Base-by-base conservation (phyloP, 2,329 filamentous ascomycete genomes). In the Aspergillus persii region DNA sequence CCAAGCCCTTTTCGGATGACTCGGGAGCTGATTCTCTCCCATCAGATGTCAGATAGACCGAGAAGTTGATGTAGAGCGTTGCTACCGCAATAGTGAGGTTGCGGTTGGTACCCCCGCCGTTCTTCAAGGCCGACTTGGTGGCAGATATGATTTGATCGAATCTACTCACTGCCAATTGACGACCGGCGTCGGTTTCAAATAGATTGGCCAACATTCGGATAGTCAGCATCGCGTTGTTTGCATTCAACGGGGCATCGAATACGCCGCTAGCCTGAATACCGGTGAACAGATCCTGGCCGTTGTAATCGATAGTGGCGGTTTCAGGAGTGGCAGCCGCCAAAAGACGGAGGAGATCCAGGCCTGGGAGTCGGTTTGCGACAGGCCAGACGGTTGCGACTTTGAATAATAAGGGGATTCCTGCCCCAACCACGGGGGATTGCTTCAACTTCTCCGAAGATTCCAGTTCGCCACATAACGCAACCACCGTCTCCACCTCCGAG, bases 161-260 rank as follows among this genome's bases (percentile, higher is more conserved):
- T 48, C 81, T 79, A 23, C 78, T 78, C 11, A 85, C 82, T 5
- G 87, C 85, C 3, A 91, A 77, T 50, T 80, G 78, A 26, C 90
- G 86, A 15, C 95, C 95, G 58, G 88, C 82, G 0, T 85, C 79
- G 0, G 90, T 91, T 61, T 86, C 84, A 70, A 97, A 96, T 7
- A 97, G 80, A 67, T 99, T 99, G 31, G 87, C 88, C 52, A 98
- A 82, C 12, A 89, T 85, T 3, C 95, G 89, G 11, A 92, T 81
- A 0, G 89, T 88, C 81, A 99, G 90, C 89, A 98, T 96, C 9
- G 86, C 85, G 65, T 92, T 92, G 75, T 97, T 97, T 55, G 88
- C 83, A 41, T 86, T 87, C 0, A 89, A 80, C 2, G 85, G 81
- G 0, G 83, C 77, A 8, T 86, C 82, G 55, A 89, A 86, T 2